Evolutionary conservation across 2,329 filamentous ascomycete genomes (phyloP).

Genomic region (Alternaria infectoria): DNA sequence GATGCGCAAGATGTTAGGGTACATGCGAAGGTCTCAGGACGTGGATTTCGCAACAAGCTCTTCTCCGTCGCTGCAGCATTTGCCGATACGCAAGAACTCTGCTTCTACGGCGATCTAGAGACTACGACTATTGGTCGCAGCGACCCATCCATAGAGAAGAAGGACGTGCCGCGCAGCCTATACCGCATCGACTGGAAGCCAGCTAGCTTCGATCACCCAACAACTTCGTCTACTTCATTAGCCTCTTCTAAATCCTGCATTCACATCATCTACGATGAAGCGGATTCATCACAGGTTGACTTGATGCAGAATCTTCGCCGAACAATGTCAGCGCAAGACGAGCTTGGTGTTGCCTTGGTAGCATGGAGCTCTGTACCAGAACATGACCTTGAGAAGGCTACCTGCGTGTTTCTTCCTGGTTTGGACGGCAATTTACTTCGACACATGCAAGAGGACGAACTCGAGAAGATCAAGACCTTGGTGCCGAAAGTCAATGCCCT

Average conservation of each 20-base stretch:
- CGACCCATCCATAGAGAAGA: background rate
- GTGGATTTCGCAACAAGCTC: slow-evolving; percentile 18
- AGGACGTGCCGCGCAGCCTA: background rate
- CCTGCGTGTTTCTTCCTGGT: slow-evolving; percentile 13
- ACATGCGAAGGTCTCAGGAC: slow-evolving; percentile 11
- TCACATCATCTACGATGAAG: slow-evolving; percentile 11
- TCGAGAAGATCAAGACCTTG: slow-evolving; percentile 10
- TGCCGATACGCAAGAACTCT: background rate
- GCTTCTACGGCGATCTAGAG: slow-evolving; percentile 17
- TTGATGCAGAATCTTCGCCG: background rate
- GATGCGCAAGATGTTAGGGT: slow-evolving; percentile 3
- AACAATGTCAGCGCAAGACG: background rate
- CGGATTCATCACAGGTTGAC: background rate
- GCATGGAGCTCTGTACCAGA: slow-evolving; percentile 1
- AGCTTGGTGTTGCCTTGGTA: background rate
- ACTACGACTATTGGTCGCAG: slow-evolving; percentile 16
- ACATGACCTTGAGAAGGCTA: slow-evolving; percentile 2
- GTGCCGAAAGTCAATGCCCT: background rate
- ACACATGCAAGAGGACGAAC: slow-evolving; percentile 4
- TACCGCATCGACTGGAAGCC: slow-evolving; percentile 15
- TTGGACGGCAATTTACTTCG: slow-evolving; percentile 8
- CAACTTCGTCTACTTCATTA: background rate
- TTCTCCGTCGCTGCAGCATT: slow-evolving; percentile 11
- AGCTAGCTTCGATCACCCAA: background rate
- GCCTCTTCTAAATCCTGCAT: background rate